Base-by-base conservation (phyloP, 176 grass and related monocot genomes). In the Triticum timopheevii region DNA sequence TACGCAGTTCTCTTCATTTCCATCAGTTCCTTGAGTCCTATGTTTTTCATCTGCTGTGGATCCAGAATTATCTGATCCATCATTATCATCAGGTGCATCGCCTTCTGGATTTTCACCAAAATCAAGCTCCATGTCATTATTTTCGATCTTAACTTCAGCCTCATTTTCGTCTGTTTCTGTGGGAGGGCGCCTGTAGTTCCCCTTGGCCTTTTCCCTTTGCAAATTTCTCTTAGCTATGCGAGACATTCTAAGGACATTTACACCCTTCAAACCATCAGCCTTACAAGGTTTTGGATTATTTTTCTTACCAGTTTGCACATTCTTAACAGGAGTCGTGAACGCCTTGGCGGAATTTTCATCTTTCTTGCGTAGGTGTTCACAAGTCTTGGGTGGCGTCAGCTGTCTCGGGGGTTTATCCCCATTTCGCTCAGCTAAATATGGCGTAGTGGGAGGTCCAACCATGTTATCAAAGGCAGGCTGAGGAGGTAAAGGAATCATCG, bases 121-220 rank as follows among this genome's bases (percentile, higher is more conserved):
- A 85, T 98, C 90, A 84, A 98, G 94, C 62, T 98, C 97, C 97
- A 98, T 93, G 47, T 95, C 93, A 85, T 95, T 95, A 72, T 95
- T 95, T 87, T 93, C 91, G 33, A 93, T 93, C 83, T 91, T 93
- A 77, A 95, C 93, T 80, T 95, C 89, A 65, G 91, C 80, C 27
- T 87, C 89, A 36, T 95, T 91, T 82, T 89, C 93, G 73, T 87
- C 76, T 76, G 91, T 82, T 77, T 93, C 88, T 31, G 78, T n/a
- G 16, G 89, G 83, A 58, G 90, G 87, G 6, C 92, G 90, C 76
- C 97, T 94, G 70, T 98, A 98, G 66, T 98, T 98, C 61, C 94
- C 90, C 88, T 98, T 94, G 50, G 91, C 94, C 77, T 76, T 98
- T 67, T 96, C 94, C 90, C 94, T 94, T 80, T 90, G 91, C 86